phyloP scores from a whole-genome alignment of 1,284 basidiomycete species.

The Coniferiporia sulphurascens region DNA sequence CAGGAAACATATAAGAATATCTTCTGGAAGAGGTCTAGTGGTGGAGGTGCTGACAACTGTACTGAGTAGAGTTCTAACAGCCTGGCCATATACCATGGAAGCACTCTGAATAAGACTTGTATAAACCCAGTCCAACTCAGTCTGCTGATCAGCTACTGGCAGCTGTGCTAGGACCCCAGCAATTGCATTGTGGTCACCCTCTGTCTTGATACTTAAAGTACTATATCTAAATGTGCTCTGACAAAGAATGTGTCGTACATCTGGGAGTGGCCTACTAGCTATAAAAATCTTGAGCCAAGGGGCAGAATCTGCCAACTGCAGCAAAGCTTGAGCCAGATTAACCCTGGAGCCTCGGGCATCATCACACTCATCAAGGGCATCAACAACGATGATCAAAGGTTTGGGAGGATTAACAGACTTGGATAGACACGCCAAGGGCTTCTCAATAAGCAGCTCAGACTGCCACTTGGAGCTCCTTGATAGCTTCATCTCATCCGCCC shows the following conservation, averaged over 20 bases:
- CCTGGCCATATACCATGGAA: too few relatives aligned
- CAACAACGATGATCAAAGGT: constrained; percentile 5
- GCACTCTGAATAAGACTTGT: too few relatives aligned
- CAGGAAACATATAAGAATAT: too few relatives aligned
- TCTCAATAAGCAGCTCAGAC: neutral
- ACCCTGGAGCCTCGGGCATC: neutral
- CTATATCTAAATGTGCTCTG: neutral
- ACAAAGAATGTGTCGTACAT: neutral
- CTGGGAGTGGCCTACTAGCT: neutral
- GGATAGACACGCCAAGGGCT: neutral
- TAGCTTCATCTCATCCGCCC: neutral
- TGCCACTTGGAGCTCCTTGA: neutral
- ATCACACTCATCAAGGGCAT: constrained; percentile 4
- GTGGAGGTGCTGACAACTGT: too few relatives aligned
- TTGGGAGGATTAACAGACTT: neutral
- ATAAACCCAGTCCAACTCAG: neutral
- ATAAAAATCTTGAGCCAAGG: constrained; percentile 9
- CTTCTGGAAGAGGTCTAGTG: too few relatives aligned
- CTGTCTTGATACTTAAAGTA: neutral
- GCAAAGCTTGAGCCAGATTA: neutral
- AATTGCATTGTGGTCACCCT: neutral
- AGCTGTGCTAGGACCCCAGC: too few relatives aligned
- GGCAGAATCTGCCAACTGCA: neutral
- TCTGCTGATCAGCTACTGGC: neutral
- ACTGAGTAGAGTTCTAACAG: too few relatives aligned